Conservation (phyloP, 352 stramenopile species). For the Thraustochytrium striatum region DNA sequence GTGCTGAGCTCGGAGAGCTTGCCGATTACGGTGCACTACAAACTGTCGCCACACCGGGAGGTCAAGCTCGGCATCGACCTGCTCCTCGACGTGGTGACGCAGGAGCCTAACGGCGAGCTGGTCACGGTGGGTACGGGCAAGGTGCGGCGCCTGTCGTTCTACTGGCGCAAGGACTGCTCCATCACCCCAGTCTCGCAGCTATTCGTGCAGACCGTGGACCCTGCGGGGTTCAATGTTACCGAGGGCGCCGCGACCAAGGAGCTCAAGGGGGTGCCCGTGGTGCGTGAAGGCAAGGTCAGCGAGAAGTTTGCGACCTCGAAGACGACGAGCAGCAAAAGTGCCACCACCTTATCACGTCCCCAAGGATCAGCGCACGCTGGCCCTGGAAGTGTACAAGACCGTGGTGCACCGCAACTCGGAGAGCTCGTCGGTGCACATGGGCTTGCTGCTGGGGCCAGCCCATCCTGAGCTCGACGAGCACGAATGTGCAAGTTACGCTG, state of each 20-base stretch:
- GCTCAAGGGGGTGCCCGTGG: background rate
- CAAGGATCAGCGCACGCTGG: background rate
- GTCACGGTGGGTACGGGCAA: no score
- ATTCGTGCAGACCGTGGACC: slow-evolving; percentile 1
- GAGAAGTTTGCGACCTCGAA: background rate
- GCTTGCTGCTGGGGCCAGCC: slow-evolving; percentile 28
- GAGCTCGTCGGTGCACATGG: slow-evolving; percentile 13
- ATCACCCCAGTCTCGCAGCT: slow-evolving; percentile 28
- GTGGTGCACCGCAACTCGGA: background rate
- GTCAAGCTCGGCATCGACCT: background rate
- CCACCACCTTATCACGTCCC: slow-evolving; percentile 9
- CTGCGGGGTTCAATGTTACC: background rate
- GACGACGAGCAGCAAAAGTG: background rate
- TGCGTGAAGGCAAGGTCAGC: background rate
- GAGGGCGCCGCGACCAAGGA: background rate
- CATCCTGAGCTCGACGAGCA: slow-evolving; percentile 23
- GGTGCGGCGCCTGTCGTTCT: no score
- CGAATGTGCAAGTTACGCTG: background rate
- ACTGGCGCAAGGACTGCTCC: slow-evolving; percentile 34
- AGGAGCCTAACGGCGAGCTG: background rate
- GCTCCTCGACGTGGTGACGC: background rate
- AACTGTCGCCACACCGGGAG: background rate
- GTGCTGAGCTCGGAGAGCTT: slow-evolving; percentile 30
- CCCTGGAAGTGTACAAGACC: slow-evolving; percentile 12
- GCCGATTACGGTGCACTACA: slow-evolving; percentile 40